Evolutionary conservation across 345 rosid species (phyloP).

Genomic region (Citrus reticulata): DNA sequence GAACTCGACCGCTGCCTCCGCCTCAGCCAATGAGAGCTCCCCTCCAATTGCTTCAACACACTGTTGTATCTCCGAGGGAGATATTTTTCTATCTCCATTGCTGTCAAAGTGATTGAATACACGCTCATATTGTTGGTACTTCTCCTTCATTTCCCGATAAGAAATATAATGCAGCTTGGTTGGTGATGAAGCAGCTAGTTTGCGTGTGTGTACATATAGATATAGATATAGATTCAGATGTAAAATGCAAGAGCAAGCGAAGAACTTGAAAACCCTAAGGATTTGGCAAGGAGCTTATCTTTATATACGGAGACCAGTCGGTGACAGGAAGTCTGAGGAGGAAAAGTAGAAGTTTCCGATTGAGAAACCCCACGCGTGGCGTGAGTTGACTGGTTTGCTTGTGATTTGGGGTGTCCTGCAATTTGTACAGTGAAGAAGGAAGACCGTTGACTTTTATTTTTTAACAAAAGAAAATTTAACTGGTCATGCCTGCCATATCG

Average conservation of each 20-base stretch:
- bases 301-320: not conserved
- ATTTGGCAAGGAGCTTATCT: not conserved
- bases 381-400: conserved; percentile 13
- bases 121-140: conserved; percentile 27
- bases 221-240: too few species aligned
- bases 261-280: too few species aligned
- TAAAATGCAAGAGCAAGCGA: not conserved
- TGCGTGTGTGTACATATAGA: too few species aligned
- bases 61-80: conserved; percentile 38
- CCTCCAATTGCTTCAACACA: conserved; percentile 38
- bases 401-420: too few species aligned
- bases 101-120: conserved; percentile 47
- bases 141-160: conserved; percentile 3
- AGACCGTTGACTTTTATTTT: not conserved
- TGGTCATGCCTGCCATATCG: too few species aligned
- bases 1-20: conserved; percentile 18
- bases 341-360: too few species aligned
- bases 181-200: not conserved
- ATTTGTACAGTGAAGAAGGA: not conserved
- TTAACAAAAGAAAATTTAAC: too few species aligned
- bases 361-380: conserved; percentile 5
- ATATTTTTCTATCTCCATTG: conserved; percentile 44
- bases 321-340: not conserved
- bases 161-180: not conserved
- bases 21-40: conserved; percentile 31